Evolutionary conservation across 164 flowering plant genomes (phyloP), one percentile per base, ranked within the genome.

Genomic region (Taxillus chinensis): DNA sequence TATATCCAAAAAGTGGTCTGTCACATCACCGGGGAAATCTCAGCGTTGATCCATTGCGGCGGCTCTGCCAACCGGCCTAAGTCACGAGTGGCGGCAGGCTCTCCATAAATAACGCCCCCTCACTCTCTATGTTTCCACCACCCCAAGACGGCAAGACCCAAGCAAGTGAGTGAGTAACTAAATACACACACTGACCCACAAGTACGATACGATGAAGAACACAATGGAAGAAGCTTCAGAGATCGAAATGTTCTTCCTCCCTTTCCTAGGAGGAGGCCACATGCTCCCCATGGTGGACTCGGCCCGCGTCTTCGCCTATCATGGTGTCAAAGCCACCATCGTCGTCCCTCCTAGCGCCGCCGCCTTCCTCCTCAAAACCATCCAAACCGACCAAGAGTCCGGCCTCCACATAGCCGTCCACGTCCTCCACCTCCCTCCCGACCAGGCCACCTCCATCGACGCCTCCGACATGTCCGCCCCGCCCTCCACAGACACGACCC

Each of bases 391-490:
- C 54, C 54, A n/a, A 3, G 3, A 14, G 10, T 51, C 54, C 54
- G 54, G 54, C 54, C 54, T 5, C 27, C 27, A 14, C 17, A 51
- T 51, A 16, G 5, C 54, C 54, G 27, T 51, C 54, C 54, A 8
- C 54, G 15, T 3, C 5, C 54, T 51, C 54, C 17, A 14, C 27
- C 5, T n/a, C 17, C 54, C 54, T 1, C 54, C 54, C 27, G 54
- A 51, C 27, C 54, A 14, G 3, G 65, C 65, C 59, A 52, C 74
- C 59, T 1, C 51, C 14, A 16, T 51, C 27, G 54, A 51, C 54
- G 54, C 54, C 54, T 0, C 54, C 27, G 54, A 51, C 54, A 51
- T 51, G 54, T 51, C 54, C 54, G 54, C 54, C 54, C 27, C 54
- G 54, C 54, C 54, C 54, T n/a, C 5, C 54, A 14, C 3, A 4